A percentile compares a stretch with the other conserved stretches of the same genome.
Evolutionary conservation across 768 basidiomycete species (phyloP).

Genomic region (Russula compacta): DNA sequence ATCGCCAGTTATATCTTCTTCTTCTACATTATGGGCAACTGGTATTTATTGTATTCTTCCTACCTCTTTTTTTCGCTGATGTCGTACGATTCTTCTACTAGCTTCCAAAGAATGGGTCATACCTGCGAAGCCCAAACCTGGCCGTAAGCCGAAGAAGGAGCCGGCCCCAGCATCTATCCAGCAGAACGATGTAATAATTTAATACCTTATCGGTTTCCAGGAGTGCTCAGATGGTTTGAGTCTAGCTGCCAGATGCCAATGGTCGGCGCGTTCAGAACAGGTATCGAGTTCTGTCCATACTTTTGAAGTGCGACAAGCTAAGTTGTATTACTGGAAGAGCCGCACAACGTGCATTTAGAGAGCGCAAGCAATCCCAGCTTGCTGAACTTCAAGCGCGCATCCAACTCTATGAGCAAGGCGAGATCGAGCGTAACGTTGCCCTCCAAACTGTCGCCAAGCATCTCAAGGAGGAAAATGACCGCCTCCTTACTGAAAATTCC

Average conservation of each 20-base stretch:
- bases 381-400: slow-evolving; percentile 81
- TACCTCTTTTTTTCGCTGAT: slow-evolving; percentile 1
- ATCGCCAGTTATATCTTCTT: slow-evolving; percentile 30
- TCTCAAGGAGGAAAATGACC: slow-evolving; percentile 80
- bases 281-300: slow-evolving; percentile 23
- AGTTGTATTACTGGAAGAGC: slow-evolving; percentile 39
- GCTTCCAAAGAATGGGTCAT: slow-evolving; percentile 90
- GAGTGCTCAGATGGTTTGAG: slow-evolving; percentile 18
- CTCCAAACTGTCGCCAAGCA: slow-evolving; percentile 76
- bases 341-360: slow-evolving; percentile 83
- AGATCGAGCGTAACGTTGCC: slow-evolving; percentile 78
- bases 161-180: slow-evolving; percentile 30
- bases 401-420: slow-evolving; percentile 82
- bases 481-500: slow-evolving; percentile 57
- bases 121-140: slow-evolving; percentile 78
- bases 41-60: slow-evolving; percentile 31
- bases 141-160: slow-evolving; percentile 81
- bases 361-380: slow-evolving; percentile 82
- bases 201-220: neutral
- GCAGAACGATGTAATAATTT: slow-evolving; percentile 40
- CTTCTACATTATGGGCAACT: slow-evolving; percentile 66
- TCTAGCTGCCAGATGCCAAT: slow-evolving; percentile 37
- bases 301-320: neutral
- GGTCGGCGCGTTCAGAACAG: slow-evolving; percentile 73
- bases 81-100: slow-evolving; percentile 24